Evolutionary conservation across 1,284 basidiomycete genomes (phyloP), one percentile per base, ranked within the genome.

Genomic region (Amylostereum areolatum): DNA sequence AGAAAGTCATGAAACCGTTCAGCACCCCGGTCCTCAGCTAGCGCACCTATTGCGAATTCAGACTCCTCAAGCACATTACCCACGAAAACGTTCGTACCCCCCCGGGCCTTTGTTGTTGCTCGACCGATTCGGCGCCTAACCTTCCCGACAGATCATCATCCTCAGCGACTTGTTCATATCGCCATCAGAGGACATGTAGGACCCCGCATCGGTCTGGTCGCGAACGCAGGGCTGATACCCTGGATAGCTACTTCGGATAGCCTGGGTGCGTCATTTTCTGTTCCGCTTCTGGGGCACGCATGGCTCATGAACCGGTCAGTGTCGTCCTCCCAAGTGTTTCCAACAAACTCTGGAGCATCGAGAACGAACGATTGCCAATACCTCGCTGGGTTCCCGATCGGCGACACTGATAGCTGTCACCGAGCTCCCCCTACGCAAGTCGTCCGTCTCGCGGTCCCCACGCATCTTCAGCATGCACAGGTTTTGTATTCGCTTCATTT

Each of bases 1-100:
- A 97, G 80, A 97, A 97, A 83, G 97, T 97, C 72, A 96, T 95
- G 93, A 96, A 96, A 68, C 93, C 93, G 7, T 96, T 97, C 70
- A 92, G 89, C 65, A 97, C 97, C 9, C 94, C 96, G 8, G 97
- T 99, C n/a, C 78, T 99, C 59, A 88, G 85, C 70, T 99, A 99
- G 75, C 80, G 96, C 58, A 99, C 97, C 6, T 99, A 99, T 71
- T 83, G 96, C 59, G 96, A 99, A 72, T 81, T 99, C 62, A 99
- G 99, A 73, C 79, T 99, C 42, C 80, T 99, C 66, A 99, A 99
- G 72, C 96, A 99, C 70, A 92, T 99, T 62, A 88, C 96, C 61
- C 96, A 99, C 68, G 96, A 99, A 73, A 99, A 99, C 70, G 93
- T 92, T 49, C 40, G 78, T 62, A n/a, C n/a, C 18, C 7, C 33